Evolutionary conservation across 1,284 basidiomycete species (phyloP).

Genomic region (Porogramme epimiltina): DNA sequence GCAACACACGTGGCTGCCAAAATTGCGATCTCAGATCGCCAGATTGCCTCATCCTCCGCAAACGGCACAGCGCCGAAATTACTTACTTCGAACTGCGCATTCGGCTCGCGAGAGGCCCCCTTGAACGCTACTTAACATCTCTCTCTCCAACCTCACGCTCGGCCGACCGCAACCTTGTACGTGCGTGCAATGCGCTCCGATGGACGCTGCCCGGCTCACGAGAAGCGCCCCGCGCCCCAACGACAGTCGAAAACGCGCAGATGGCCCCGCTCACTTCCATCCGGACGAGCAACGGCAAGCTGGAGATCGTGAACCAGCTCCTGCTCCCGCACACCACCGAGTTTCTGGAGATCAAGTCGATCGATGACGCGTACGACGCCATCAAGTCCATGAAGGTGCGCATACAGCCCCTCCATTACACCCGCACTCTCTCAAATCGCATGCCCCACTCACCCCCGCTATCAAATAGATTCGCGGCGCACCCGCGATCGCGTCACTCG

Average conservation of each 20-base stretch:
- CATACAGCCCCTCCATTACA: not conserved
- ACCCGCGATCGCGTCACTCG: slow-evolving; percentile 91
- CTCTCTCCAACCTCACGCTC: not conserved
- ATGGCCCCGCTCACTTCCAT: slow-evolving; percentile 57
- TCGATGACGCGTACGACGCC: slow-evolving; percentile 85
- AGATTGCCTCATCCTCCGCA: slow-evolving; percentile 15
- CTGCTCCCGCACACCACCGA: slow-evolving; percentile 80
- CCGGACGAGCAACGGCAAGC: slow-evolving; percentile 59
- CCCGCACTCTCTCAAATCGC: slow-evolving; percentile 2
- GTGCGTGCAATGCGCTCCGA: not conserved
- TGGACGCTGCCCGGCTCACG: not conserved
- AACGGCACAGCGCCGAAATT: not conserved
- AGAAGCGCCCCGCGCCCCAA: not conserved
- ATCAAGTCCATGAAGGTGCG: slow-evolving; percentile 90
- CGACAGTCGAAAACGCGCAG: not conserved
- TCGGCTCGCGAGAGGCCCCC: too few relatives aligned
- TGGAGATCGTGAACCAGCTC: slow-evolving; percentile 87
- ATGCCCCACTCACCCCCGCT: not conserved
- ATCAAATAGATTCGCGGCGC: slow-evolving; percentile 91
- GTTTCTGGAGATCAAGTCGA: slow-evolving; percentile 69
- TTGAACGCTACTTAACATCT: too few relatives aligned
- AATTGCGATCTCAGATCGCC: slow-evolving; percentile 12
- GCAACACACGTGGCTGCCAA: slow-evolving; percentile 13
- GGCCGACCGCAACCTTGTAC: slow-evolving; percentile 4
- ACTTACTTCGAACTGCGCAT: slow-evolving; percentile 11